A percentile compares a stretch with the other conserved stretches of the same genome.
Evolutionary conservation across 495 filamentous ascomycete genomes (phyloP).

Genomic region (Cercophora samala): DNA sequence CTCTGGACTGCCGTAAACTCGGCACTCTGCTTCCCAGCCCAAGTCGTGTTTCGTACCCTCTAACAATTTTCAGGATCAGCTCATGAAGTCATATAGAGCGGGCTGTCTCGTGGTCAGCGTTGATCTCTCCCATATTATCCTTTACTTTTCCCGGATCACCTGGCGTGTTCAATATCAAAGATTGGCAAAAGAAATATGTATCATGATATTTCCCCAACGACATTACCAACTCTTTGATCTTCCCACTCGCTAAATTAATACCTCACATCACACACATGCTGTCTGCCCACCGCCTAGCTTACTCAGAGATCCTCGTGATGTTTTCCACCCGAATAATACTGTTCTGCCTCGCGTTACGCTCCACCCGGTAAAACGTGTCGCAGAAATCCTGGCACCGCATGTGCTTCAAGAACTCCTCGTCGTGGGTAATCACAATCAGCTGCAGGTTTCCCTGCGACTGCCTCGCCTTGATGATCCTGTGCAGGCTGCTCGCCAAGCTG

Average conservation of each 20-base stretch:
- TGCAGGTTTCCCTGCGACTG: slow-evolving; percentile 90
- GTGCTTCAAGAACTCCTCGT: slow-evolving; percentile 89
- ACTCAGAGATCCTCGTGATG: slow-evolving; percentile 53
- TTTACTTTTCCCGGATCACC: background rate
- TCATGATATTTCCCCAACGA: background rate
- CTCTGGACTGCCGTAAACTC: background rate
- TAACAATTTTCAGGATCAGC: background rate
- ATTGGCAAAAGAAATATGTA: background rate
- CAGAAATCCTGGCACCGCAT: slow-evolving; percentile 96
- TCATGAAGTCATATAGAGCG: background rate
- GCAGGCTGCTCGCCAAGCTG: slow-evolving; percentile 76
- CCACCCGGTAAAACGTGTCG: slow-evolving; percentile 86
- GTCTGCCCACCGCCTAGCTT: background rate
- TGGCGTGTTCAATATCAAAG: background rate
- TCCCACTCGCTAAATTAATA: background rate
- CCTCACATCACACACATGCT: background rate
- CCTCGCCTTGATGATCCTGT: slow-evolving; percentile 83
- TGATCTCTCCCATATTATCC: background rate
- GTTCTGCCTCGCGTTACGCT: slow-evolving; percentile 79
- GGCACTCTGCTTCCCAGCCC: slow-evolving; percentile 11
- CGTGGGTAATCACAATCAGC: slow-evolving; percentile 97
- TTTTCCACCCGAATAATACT: slow-evolving; percentile 76
- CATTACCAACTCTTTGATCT: background rate
- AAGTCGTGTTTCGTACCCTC: background rate
- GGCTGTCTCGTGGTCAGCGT: background rate